Conservation (phyloP, 176 grass and related monocot genomes). For the Oryza australiensis region DNA sequence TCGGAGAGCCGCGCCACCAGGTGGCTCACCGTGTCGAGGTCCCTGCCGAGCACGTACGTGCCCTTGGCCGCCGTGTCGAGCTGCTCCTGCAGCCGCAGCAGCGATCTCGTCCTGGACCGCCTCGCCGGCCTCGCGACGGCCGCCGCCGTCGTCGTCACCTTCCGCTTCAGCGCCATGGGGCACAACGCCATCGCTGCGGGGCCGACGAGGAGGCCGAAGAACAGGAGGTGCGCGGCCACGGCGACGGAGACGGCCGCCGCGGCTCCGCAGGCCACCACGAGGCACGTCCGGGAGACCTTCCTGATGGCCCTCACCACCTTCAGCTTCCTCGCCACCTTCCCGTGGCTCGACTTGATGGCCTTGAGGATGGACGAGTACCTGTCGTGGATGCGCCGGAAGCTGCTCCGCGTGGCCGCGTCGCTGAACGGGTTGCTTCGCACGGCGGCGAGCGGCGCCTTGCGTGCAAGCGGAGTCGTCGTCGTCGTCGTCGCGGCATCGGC, state of each 20-base stretch:
- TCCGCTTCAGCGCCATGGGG: slow-evolving; percentile 19
- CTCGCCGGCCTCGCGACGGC: not conserved
- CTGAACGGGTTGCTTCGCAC: slow-evolving; percentile 43
- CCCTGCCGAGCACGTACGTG: slow-evolving; percentile 43
- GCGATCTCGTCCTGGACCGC: not conserved
- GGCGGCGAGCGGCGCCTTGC: not conserved
- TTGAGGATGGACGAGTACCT: slow-evolving; percentile 35
- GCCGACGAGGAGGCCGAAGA: slow-evolving; percentile 38
- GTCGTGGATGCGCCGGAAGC: slow-evolving; percentile 50
- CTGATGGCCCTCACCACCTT: slow-evolving; percentile 17
- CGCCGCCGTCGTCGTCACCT: not conserved
- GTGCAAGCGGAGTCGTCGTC: too few relatives aligned
- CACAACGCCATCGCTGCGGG: slow-evolving; percentile 28
- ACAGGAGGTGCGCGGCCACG: slow-evolving; percentile 22
- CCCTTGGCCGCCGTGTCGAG: slow-evolving; percentile 54
- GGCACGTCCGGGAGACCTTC: slow-evolving; percentile 23
- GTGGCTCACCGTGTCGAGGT: slow-evolving; percentile 50
- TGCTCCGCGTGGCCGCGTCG: slow-evolving; percentile 28
- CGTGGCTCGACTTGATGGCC: slow-evolving; percentile 32
- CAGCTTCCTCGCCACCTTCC: slow-evolving; percentile 41
- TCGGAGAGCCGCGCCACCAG: slow-evolving; percentile 42
- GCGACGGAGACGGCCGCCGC: not conserved
- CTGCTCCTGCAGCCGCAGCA: slow-evolving; percentile 39
- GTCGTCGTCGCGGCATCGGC: not conserved
- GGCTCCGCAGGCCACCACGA: slow-evolving; percentile 10